Percentiles rank a stretch among this genome's conserved stretches.
Evolutionary conservation across 352 stramenopile species (phyloP).

Genomic region (Phytophthora cactorum): DNA sequence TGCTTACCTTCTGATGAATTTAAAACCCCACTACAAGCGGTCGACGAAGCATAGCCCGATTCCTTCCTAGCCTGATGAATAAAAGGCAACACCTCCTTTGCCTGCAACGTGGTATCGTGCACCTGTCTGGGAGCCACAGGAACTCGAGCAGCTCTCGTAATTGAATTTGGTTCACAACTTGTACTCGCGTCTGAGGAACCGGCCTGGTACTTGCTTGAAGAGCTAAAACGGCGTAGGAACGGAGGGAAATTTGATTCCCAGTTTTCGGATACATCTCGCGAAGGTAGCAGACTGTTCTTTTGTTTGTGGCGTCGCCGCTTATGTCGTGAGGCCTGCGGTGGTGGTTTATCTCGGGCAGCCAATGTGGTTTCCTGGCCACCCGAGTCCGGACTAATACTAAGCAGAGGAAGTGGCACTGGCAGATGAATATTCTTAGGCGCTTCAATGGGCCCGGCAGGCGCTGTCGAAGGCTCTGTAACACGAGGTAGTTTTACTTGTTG

Average conservation of each 20-base stretch:
- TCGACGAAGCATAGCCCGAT: background rate
- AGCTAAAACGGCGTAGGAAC: background rate
- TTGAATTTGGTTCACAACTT: constrained; percentile 7
- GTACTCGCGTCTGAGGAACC: background rate
- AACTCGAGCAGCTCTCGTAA: constrained; percentile 6
- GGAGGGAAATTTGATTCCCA: constrained; percentile 30
- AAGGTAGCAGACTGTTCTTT: constrained; percentile 22
- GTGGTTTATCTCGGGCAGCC: background rate
- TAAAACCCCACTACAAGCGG: background rate
- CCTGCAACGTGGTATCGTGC: background rate
- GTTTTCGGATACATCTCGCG: constrained; percentile 16
- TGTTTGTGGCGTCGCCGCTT: constrained; percentile 4
- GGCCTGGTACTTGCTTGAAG: constrained; percentile 6
- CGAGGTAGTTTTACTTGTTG: constrained; percentile 8
- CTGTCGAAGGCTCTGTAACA: constrained; percentile 5
- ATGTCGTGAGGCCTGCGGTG: background rate
- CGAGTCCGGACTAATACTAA: constrained; percentile 25
- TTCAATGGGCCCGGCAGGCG: constrained; percentile 7
- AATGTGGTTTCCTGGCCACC: constrained; percentile 16
- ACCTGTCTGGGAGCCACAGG: background rate
- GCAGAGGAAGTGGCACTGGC: constrained; percentile 19
- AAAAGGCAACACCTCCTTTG: constrained; percentile 6
- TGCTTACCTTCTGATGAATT: background rate
- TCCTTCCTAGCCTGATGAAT: constrained; percentile 8
- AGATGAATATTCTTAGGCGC: constrained; percentile 13